Evolutionary conservation across 805 yeast species (phyloP), one percentile per base, ranked within the genome.

Genomic region (Metschnikowia baotianmanensis): DNA sequence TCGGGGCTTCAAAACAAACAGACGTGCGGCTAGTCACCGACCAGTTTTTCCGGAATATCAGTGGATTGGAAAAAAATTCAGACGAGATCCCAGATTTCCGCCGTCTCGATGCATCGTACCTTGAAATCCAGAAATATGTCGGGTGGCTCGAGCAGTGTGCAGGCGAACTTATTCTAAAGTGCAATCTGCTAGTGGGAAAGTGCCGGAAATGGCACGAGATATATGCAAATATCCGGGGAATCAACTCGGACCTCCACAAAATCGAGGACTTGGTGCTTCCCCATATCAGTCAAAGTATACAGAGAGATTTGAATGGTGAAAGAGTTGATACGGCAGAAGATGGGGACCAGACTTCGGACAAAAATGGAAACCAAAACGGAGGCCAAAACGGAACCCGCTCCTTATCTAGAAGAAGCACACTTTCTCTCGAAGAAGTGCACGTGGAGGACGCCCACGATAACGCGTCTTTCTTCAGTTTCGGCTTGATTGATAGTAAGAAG

Each of bases 401-500:
- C 6, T 30, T 39, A 11, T 33, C 38, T 6, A 13, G 43, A 19
- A 25, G 43, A 25, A 38, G 28, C 25, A 42, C 46, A 4, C 39
- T 41, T 17, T 36, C 46, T 6, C 21, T 45, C n/a, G 43, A 43
- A 12, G 33, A 16, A 2, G 18, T 38, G n/a, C 46, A 43, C 7
- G 20, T 29, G 8, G 48, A 45, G 7, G 43, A 40, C 10, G 37
- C 26, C n/a, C 25, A 32, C 30, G 42, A 39, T 17, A 51, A 47
- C 2, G 30, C 52, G 10, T 53, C 64, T 2, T 61, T 64, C 29
- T 67, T 67, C 52, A 60, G 45, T 35, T 63, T 69, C 40, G 66
- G 65, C 3, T 63, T 78, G 28, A 66, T 78, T 10, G 87, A 82
- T 41, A 76, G 72, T 24, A 72, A 78, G 45, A 69, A 74, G 46